phyloP scores from a whole-genome alignment of 768 basidiomycete genomes.

The Auricularia sp. region DNA sequence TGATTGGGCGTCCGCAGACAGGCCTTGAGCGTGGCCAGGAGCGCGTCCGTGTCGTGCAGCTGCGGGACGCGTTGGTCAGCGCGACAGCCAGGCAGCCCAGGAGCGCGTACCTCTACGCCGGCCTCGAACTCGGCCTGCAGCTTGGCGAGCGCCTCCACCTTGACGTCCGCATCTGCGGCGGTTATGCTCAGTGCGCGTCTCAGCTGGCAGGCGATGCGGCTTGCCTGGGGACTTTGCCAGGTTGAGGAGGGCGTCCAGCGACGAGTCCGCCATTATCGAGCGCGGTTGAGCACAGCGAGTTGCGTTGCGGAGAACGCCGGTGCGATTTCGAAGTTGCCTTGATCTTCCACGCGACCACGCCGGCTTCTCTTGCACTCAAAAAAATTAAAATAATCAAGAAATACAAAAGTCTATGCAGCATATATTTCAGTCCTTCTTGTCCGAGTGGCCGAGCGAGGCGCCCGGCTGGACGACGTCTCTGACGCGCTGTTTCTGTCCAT shows the following conservation, averaged over 20 bases:
- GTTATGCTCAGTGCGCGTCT: slow-evolving; percentile 9
- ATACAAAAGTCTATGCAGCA: too few relatives aligned
- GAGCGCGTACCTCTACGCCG: slow-evolving; percentile 46
- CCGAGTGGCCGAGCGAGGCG: slow-evolving; percentile 81
- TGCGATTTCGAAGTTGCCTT: slow-evolving; percentile 1
- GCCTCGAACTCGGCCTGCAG: slow-evolving; percentile 67
- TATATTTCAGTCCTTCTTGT: slow-evolving; percentile 32
- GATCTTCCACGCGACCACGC: neutral
- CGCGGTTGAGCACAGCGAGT: neutral
- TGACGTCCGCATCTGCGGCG: slow-evolving; percentile 62
- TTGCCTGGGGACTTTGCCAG: slow-evolving; percentile 60
- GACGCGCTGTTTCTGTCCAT: slow-evolving; percentile 72
- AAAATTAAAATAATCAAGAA: too few relatives aligned
- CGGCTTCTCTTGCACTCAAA: neutral
- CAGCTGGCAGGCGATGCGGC: slow-evolving; percentile 12
- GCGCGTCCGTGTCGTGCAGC: slow-evolving; percentile 64
- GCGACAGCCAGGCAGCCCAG: neutral
- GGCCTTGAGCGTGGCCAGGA: slow-evolving; percentile 60
- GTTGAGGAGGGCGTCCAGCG: slow-evolving; percentile 33
- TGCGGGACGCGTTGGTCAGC: slow-evolving; percentile 19
- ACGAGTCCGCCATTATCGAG: slow-evolving; percentile 1
- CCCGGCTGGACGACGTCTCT: slow-evolving; percentile 76
- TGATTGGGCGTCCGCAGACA: slow-evolving; percentile 75
- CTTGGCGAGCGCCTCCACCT: slow-evolving; percentile 71
- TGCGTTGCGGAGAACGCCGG: slow-evolving; percentile 2